Conservation (phyloP, 768 basidiomycete species). For the Mycena haematopus region DNA sequence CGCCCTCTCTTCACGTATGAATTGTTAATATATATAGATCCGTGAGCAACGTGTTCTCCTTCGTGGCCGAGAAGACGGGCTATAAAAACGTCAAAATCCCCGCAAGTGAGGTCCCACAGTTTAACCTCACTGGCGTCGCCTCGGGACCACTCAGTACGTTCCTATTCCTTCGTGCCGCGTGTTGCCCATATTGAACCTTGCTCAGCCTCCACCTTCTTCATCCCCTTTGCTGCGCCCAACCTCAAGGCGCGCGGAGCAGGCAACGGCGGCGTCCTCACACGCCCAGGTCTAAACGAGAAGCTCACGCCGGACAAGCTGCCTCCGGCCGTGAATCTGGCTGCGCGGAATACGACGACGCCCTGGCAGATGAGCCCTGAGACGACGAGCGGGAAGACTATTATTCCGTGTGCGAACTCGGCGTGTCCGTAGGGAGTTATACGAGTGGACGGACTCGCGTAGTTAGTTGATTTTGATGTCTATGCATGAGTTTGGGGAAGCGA, state of each 20-base stretch:
- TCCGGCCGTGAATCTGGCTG: background rate
- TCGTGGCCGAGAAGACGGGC: constrained; percentile 54
- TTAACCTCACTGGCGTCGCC: constrained; percentile 10
- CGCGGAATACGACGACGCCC: background rate
- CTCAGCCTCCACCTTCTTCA: background rate
- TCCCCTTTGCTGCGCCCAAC: background rate
- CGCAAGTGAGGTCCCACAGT: background rate
- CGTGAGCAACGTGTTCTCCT: constrained; percentile 56
- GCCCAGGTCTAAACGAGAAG: background rate
- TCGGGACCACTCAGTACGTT: constrained; percentile 6
- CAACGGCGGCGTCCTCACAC: background rate
- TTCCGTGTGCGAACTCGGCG: background rate
- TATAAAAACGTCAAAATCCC: constrained; percentile 40
- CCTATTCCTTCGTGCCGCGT: background rate
- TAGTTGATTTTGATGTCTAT: too few relatives aligned
- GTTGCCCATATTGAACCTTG: background rate
- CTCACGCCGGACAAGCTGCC: background rate
- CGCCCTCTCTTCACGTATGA: too few relatives aligned
- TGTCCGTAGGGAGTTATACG: background rate
- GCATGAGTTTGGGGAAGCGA: too few relatives aligned
- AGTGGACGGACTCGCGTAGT: too few relatives aligned
- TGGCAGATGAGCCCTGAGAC: background rate
- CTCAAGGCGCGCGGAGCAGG: background rate
- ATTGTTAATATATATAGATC: constrained; percentile 14
- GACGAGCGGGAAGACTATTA: background rate